Conservation (phyloP, 139 green algal genomes). For the Chlamydomonas sphaeroides region DNA sequence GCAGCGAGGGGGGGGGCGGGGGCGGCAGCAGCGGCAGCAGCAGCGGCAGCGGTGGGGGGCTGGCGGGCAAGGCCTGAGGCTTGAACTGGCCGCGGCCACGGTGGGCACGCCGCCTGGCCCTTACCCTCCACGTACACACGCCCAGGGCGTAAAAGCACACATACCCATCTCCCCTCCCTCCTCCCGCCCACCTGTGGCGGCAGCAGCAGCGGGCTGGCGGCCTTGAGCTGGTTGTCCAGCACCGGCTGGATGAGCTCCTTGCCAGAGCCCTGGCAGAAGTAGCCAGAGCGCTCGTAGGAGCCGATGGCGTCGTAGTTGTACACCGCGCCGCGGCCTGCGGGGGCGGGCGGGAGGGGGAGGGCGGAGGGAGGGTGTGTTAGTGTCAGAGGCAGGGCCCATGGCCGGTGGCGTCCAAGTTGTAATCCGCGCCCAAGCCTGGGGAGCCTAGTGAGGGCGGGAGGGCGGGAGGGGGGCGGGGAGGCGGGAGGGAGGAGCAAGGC, state of each 20-base stretch:
- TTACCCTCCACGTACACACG: too few species aligned
- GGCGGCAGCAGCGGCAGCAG: too few species aligned
- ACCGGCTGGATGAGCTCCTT: constrained; percentile 98
- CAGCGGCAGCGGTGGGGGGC: constrained; percentile 85
- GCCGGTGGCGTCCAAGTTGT: constrained; percentile 97
- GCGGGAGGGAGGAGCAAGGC: background rate
- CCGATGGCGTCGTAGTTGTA: constrained; percentile 99
- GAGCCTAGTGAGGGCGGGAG: background rate
- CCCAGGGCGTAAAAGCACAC: too few species aligned
- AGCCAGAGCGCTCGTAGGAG: constrained; percentile 90
- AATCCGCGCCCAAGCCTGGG: constrained; percentile 93
- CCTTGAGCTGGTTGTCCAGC: constrained; percentile 98
- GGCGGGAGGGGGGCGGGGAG: background rate
- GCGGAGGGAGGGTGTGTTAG: background rate
- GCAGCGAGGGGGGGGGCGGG: too few species aligned
- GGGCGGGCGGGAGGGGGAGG: background rate
- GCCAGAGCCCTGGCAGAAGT: constrained; percentile 89
- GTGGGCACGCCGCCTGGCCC: too few species aligned
- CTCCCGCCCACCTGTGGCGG: constrained; percentile 68
- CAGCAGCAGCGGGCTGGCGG: constrained; percentile 87
- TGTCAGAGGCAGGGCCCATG: background rate
- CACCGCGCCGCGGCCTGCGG: constrained; percentile 90
- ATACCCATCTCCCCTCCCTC: background rate
- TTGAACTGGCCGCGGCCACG: too few species aligned
- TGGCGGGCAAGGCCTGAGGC: too few species aligned